A percentile compares a stretch with the other conserved stretches of the same genome.
Evolutionary conservation across 2,329 filamentous ascomycete species (phyloP).

Genomic region (Colletotrichum spinosum): DNA sequence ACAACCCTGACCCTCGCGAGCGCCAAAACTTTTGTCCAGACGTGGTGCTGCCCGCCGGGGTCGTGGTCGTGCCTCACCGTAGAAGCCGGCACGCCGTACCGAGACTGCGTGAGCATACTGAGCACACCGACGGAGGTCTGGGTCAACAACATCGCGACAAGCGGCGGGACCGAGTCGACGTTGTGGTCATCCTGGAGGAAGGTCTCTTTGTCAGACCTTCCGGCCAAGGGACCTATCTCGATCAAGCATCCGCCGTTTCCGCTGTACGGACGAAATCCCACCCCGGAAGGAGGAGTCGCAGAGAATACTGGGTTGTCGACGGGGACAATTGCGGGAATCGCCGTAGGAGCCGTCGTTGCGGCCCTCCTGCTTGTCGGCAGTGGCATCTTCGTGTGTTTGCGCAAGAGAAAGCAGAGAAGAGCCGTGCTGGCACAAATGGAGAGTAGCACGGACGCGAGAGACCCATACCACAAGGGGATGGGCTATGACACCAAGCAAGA

Average conservation of each 20-base stretch:
- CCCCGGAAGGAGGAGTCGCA: neutral
- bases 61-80: conserved; percentile 2
- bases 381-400: neutral
- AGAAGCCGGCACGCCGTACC: neutral
- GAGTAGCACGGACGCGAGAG: neutral
- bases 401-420: conserved; percentile 5
- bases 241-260: conserved; percentile 19
- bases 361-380: neutral
- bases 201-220: neutral
- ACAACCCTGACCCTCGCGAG: neutral
- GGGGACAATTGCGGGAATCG: conserved; percentile 12
- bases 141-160: conserved; percentile 20
- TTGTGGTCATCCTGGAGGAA: conserved; percentile 19
- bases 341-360: neutral
- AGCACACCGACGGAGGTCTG: conserved; percentile 23
- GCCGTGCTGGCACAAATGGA: neutral
- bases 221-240: neutral
- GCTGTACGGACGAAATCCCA: conserved; percentile 4
- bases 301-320: neutral
- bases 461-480: neutral
- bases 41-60: conserved; percentile 20
- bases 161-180: neutral
- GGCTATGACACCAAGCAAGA: conserved; percentile 25
- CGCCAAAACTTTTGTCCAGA: conserved; percentile 1
- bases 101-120: conserved; percentile 16